Evolutionary conservation across 495 filamentous ascomycete species (phyloP), one percentile per base, ranked within the genome.

Genomic region (Durotheca rogersii): DNA sequence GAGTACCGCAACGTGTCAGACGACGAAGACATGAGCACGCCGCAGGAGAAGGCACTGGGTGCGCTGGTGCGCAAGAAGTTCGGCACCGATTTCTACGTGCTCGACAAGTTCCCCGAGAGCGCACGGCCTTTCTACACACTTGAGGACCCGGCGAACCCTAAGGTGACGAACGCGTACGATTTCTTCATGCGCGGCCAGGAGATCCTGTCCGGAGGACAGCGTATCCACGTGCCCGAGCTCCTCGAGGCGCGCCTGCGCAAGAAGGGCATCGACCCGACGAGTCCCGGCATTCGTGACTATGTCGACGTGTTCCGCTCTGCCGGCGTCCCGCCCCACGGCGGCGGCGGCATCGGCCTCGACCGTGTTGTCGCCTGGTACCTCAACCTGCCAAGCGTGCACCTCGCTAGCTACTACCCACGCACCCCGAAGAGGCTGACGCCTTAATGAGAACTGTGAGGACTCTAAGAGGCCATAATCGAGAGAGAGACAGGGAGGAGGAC

Each of bases 111-210:
- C 79, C 90, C 90, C 45, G 86, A 90, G 67, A 66, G 75, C 32
- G 84, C 91, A 18, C 82, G 90, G 16, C 90, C 90, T 27, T 95
- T 95, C 75, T 96, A 95, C 70, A 89, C 90, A 64, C 88, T 90
- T 78, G 81, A 85, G 47, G 84, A 87, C 65, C 79, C 84, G 6
- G 54, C 77, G 39, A 80, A 85, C 68, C 73, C 83, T 47, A 73
- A 75, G 20, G 79, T 89, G 60, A 87, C 82, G 41, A 92, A 94
- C 70, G 86, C 84, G 4, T 96, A 89, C 74, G 90, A 95, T 72
- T 89, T 96, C 77, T 91, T 94, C 78, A 61, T 95, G 86, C 84
- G 90, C 56, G 88, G 88, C 14, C 88, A 95, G 71, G 90, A 92
- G 71, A 90, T 94, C 66, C 81, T 91, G 70, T 87, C 82, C 9